Evolutionary conservation across 1,284 basidiomycete species (phyloP).

Genomic region (Cryptococcus maquisensis): DNA sequence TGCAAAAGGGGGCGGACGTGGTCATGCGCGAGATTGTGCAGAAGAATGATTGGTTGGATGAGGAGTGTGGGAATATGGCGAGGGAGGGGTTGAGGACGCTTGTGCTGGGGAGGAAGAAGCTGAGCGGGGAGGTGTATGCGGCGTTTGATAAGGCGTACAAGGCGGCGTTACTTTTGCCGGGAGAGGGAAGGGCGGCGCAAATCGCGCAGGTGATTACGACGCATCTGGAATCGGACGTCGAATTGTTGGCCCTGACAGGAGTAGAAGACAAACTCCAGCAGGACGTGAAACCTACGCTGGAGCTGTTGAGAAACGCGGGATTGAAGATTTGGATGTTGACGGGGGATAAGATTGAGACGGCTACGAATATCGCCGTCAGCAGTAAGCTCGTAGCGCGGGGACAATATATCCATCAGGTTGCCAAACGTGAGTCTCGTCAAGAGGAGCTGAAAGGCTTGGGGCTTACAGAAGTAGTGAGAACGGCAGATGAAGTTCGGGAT

Average conservation of each 20-base stretch:
- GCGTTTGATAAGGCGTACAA: slow-evolving; percentile 74
- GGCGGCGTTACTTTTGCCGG: slow-evolving; percentile 63
- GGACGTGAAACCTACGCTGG: slow-evolving; percentile 89
- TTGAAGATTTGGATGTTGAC: slow-evolving; percentile 99
- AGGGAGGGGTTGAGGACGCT: slow-evolving; percentile 91
- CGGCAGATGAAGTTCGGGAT: slow-evolving; percentile 73
- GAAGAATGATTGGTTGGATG: slow-evolving; percentile 97
- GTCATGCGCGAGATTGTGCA: slow-evolving; percentile 94
- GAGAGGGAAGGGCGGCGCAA: slow-evolving; percentile 75
- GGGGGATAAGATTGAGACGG: slow-evolving; percentile 98
- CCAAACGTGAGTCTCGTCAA: slow-evolving; percentile 66
- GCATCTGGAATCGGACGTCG: slow-evolving; percentile 81
- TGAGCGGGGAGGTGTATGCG: slow-evolving; percentile 65
- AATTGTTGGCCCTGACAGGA: slow-evolving; percentile 88
- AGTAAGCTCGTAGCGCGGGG: slow-evolving; percentile 93
- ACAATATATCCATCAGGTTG: slow-evolving; percentile 95
- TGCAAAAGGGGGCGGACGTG: slow-evolving; percentile 96
- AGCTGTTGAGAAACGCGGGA: slow-evolving; percentile 89
- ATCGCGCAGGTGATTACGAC: slow-evolving; percentile 71
- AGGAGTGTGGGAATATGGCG: slow-evolving; percentile 98
- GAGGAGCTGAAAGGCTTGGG: not conserved
- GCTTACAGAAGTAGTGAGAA: slow-evolving; percentile 61
- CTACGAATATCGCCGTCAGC: slow-evolving; percentile 95
- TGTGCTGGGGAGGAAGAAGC: slow-evolving; percentile 78
- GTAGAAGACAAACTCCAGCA: slow-evolving; percentile 99